Evolutionary conservation across 2,329 filamentous ascomycete genomes (phyloP).

Genomic region (Xylariaceae sp.): DNA sequence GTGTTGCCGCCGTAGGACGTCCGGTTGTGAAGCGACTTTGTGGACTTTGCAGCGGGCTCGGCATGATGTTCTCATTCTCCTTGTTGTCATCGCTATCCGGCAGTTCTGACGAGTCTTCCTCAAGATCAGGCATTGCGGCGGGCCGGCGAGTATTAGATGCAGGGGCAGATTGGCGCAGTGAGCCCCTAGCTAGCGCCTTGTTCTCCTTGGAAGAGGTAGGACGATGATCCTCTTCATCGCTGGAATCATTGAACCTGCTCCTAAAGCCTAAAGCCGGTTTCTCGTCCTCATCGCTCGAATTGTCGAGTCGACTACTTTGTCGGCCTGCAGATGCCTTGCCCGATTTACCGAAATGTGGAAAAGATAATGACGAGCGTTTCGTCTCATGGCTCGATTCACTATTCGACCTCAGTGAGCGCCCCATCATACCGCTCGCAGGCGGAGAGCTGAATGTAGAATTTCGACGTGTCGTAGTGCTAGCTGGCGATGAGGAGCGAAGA

Average conservation of each 20-base stretch:
- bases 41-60: slow-evolving; percentile 25
- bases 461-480: slow-evolving; percentile 50
- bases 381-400: slow-evolving; percentile 36
- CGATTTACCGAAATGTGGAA: slow-evolving; percentile 42
- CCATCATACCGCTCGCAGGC: slow-evolving; percentile 39
- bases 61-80: slow-evolving; percentile 42
- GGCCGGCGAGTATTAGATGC: slow-evolving; percentile 48
- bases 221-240: slow-evolving; percentile 56
- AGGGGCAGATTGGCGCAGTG: slow-evolving; percentile 29
- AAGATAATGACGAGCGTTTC: slow-evolving; percentile 35
- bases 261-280: slow-evolving; percentile 36
- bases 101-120: slow-evolving; percentile 53
- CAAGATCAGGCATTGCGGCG: slow-evolving; percentile 50
- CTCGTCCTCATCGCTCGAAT: slow-evolving; percentile 61
- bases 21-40: slow-evolving; percentile 18
- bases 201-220: slow-evolving; percentile 29
- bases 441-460: slow-evolving; percentile 39
- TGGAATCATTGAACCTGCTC: slow-evolving; percentile 68
- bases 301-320: slow-evolving; percentile 49
- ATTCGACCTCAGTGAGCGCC: slow-evolving; percentile 40
- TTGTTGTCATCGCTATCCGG: slow-evolving; percentile 55
- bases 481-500: slow-evolving; percentile 66
- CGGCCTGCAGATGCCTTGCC: slow-evolving; percentile 28
- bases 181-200: slow-evolving; percentile 24
- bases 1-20: slow-evolving; percentile 9